A percentile compares a stretch with the other conserved stretches of the same genome.
phyloP scores from a whole-genome alignment of 1,284 basidiomycete species.

The Paramarasmius palmivorus region DNA sequence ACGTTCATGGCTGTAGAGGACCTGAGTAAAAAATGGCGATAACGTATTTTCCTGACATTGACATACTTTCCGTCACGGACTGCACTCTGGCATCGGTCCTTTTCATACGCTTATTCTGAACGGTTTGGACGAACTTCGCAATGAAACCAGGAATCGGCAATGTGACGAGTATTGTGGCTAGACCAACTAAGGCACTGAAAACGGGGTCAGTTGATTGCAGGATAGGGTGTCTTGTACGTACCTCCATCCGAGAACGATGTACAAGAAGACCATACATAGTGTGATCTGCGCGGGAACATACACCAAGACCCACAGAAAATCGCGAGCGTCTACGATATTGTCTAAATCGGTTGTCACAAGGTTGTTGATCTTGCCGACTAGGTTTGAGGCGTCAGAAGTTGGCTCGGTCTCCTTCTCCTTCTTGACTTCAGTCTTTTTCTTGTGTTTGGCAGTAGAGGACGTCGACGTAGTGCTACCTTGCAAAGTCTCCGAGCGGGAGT shows the following conservation, averaged over 20 bases:
- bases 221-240: slow-evolving; percentile 6
- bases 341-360: slow-evolving; percentile 30
- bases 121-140: slow-evolving; percentile 34
- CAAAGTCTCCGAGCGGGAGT: neutral
- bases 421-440: slow-evolving; percentile 4
- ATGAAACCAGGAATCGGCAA: slow-evolving; percentile 55
- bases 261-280: slow-evolving; percentile 41
- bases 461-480: slow-evolving; percentile 11
- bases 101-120: slow-evolving; percentile 28
- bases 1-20: slow-evolving; percentile 39
- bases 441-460: neutral
- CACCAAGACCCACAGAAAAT: slow-evolving; percentile 40
- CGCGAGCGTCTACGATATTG: slow-evolving; percentile 40
- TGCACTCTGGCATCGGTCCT: slow-evolving; percentile 52
- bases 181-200: slow-evolving; percentile 48
- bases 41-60: slow-evolving; percentile 1
- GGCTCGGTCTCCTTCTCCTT: neutral
- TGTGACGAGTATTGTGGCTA: slow-evolving; percentile 48
- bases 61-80: slow-evolving; percentile 49
- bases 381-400: slow-evolving; percentile 13
- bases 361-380: slow-evolving; percentile 23
- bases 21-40: neutral
- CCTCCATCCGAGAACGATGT: slow-evolving; percentile 45
- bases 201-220: neutral
- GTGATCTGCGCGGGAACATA: slow-evolving; percentile 46